These are phyloP conservation scores for Chaetothyriales sp. DNA, from an alignment of 2,329 filamentous ascomycete species.

Conservation along the genomic window DNA sequence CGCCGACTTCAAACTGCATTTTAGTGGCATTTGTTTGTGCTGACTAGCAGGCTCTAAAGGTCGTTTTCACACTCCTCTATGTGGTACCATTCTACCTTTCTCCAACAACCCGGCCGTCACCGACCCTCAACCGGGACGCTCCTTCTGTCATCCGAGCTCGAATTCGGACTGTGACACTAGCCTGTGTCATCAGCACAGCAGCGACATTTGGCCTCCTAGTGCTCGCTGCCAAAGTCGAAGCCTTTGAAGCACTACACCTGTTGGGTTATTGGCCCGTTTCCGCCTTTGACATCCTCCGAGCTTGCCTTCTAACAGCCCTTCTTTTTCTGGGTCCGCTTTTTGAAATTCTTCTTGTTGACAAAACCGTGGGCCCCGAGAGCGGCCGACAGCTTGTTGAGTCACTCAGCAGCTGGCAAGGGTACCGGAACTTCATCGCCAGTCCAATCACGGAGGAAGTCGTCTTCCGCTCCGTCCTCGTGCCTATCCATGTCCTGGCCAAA, in stretches of 20 bases:
- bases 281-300: slow-evolving; percentile 47
- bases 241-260: slow-evolving; percentile 47
- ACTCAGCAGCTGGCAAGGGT: slow-evolving; percentile 62
- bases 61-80: slow-evolving; percentile 76
- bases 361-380: slow-evolving; percentile 40
- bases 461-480: slow-evolving; percentile 76
- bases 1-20: neutral
- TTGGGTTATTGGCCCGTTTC: slow-evolving; percentile 74
- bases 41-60: slow-evolving; percentile 23
- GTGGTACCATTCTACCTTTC: slow-evolving; percentile 84
- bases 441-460: slow-evolving; percentile 87
- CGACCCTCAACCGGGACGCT: slow-evolving; percentile 67
- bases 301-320: slow-evolving; percentile 57
- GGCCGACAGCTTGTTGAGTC: slow-evolving; percentile 44
- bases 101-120: slow-evolving; percentile 62
- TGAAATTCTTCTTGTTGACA: slow-evolving; percentile 60
- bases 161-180: slow-evolving; percentile 64
- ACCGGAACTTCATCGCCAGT: slow-evolving; percentile 76
- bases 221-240: slow-evolving; percentile 36
- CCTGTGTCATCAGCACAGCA: slow-evolving; percentile 55
- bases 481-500: slow-evolving; percentile 62
- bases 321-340: slow-evolving; percentile 79
- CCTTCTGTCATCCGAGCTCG: slow-evolving; percentile 79
- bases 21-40: neutral
- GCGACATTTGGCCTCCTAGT: slow-evolving; percentile 55